A percentile compares a stretch with the other conserved stretches of the same genome.
Conservation (phyloP, 352 stramenopile genomes). For the Phytopythium aichiense region DNA sequence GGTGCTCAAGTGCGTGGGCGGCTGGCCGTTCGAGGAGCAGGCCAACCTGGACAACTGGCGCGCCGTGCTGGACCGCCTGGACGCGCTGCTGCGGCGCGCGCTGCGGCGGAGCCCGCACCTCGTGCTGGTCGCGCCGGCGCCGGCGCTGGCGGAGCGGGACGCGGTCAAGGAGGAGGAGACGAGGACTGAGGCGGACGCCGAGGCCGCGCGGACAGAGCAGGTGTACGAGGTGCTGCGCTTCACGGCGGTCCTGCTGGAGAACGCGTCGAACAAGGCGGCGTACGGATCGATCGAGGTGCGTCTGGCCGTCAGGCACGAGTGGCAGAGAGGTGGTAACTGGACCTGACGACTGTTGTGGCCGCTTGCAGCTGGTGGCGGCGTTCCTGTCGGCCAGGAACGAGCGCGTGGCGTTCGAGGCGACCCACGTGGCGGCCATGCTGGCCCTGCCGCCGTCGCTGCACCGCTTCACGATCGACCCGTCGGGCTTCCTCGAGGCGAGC, state of each 20-base stretch:
- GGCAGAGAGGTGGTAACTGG: background rate
- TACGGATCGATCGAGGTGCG: constrained; percentile 57
- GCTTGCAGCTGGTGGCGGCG: constrained; percentile 19
- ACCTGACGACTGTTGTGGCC: background rate
- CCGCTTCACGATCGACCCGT: constrained; percentile 55
- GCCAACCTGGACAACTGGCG: constrained; percentile 72
- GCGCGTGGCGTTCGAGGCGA: constrained; percentile 60
- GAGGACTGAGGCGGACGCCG: constrained; percentile 1
- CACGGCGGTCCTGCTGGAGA: constrained; percentile 70
- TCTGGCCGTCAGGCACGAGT: background rate
- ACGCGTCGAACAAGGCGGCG: constrained; percentile 72
- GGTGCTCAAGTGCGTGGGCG: constrained; percentile 61
- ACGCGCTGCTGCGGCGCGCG: constrained; percentile 38
- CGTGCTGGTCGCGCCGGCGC: constrained; percentile 27
- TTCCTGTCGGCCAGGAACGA: constrained; percentile 69
- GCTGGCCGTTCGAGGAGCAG: constrained; percentile 80
- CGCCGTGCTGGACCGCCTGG: constrained; percentile 49
- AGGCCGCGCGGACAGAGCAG: constrained; percentile 38
- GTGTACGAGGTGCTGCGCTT: constrained; percentile 76
- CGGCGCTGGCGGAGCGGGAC: background rate
- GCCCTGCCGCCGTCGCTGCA: constrained; percentile 63
- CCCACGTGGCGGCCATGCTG: constrained; percentile 69
- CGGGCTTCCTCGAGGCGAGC: constrained; percentile 36
- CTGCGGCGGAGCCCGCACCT: constrained; percentile 37
- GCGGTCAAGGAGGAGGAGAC: background rate